Percentiles rank a stretch among this genome's conserved stretches.
Evolutionary conservation across 371 early-diverging fungal species (phyloP).

Genomic region (Mortierella sp.): DNA sequence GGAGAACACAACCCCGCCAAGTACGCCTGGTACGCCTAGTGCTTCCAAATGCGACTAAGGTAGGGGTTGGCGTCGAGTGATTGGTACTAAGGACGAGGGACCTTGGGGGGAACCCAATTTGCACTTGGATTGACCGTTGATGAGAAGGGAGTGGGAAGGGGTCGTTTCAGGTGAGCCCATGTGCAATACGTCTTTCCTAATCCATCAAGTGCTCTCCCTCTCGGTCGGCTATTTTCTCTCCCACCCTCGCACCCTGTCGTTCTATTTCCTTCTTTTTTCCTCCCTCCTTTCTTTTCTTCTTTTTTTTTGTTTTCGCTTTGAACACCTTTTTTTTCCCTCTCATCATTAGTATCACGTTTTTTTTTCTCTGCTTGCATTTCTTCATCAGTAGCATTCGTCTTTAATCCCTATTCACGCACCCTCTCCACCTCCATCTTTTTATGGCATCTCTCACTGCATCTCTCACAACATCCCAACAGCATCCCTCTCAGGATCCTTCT

Average conservation of each 20-base stretch:
- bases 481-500: too few relatives aligned
- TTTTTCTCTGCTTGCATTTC: too few relatives aligned
- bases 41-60: too few relatives aligned
- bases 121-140: too few relatives aligned
- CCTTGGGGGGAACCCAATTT: too few relatives aligned
- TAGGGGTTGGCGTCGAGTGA: too few relatives aligned
- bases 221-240: conserved; percentile 2
- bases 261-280: background rate
- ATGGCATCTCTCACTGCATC: background rate
- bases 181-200: too few relatives aligned
- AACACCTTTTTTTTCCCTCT: background rate
- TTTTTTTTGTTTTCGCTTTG: background rate
- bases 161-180: background rate
- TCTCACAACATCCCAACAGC: too few relatives aligned
- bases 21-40: too few relatives aligned
- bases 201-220: background rate
- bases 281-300: background rate
- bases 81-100: too few relatives aligned
- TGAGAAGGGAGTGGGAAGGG: background rate
- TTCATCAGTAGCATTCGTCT: too few relatives aligned
- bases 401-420: background rate
- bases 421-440: background rate
- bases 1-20: too few relatives aligned
- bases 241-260: background rate
- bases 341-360: background rate